Conservation (phyloP, 1,284 basidiomycete species). For the Farysia itapuensis region DNA sequence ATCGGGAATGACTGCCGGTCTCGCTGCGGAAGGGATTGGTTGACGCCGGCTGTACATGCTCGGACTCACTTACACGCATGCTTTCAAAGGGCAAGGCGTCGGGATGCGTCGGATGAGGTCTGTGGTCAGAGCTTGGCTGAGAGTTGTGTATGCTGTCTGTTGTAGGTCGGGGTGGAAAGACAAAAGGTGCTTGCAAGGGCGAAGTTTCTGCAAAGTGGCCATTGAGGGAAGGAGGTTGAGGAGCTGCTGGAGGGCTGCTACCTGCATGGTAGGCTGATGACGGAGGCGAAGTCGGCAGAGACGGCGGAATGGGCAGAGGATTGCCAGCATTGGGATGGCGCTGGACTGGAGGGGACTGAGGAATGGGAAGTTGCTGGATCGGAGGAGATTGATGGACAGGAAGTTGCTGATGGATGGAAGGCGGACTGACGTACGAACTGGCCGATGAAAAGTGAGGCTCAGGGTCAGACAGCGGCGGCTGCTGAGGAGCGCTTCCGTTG, state of each 20-base stretch:
- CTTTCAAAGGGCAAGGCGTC: conserved; percentile 9
- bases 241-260: too few relatives aligned
- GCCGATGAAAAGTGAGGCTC: conserved; percentile 36
- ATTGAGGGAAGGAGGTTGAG: too few relatives aligned
- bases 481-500: too few relatives aligned
- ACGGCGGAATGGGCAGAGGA: conserved; percentile 10
- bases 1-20: conserved; percentile 14
- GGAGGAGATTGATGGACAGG: too few relatives aligned
- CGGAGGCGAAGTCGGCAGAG: background rate
- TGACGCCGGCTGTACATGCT: conserved; percentile 4
- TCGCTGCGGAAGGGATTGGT: too few relatives aligned
- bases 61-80: conserved; percentile 10
- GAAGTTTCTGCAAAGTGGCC: too few relatives aligned
- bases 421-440: conserved; percentile 22
- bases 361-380: conserved; percentile 15
- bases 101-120: background rate
- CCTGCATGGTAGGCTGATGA: too few relatives aligned
- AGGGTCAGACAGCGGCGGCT: too few relatives aligned
- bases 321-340: conserved; percentile 18
- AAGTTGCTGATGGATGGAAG: background rate
- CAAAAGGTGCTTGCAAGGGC: too few relatives aligned
- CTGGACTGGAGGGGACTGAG: conserved; percentile 9
- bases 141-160: background rate
- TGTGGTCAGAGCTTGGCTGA: background rate
- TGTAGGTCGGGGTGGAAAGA: background rate